Conservation (phyloP, 495 filamentous ascomycete genomes). For the Daldinia caldariorum region DNA sequence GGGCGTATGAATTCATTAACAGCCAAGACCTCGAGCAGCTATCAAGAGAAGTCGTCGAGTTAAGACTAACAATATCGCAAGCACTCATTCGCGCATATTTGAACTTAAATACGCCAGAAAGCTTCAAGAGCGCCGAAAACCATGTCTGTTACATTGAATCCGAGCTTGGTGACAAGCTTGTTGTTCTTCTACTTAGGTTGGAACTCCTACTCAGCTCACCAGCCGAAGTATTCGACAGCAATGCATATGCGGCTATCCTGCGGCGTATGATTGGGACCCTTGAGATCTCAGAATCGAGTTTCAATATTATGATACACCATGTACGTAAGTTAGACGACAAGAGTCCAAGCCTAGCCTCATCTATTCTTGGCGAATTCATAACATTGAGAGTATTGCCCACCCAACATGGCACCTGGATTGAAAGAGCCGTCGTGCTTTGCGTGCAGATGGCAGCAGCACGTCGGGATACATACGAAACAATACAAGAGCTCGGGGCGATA, state of each 20-base stretch:
- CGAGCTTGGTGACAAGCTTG: conserved; percentile 68
- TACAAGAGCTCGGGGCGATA: conserved; percentile 35
- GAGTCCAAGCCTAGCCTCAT: conserved; percentile 60
- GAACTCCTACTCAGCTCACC: conserved; percentile 65
- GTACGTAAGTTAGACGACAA: conserved; percentile 71
- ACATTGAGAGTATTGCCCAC: conserved; percentile 50
- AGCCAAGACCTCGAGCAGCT: conserved; percentile 64
- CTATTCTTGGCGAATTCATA: conserved; percentile 70
- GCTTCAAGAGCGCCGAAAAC: conserved; percentile 63
- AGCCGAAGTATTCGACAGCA: conserved; percentile 58
- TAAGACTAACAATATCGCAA: conserved; percentile 73
- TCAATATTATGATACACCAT: conserved; percentile 76
- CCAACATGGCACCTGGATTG: conserved; percentile 41
- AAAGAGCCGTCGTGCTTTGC: conserved; percentile 39
- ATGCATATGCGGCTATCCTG: conserved; percentile 62
- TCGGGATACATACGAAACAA: conserved; percentile 36
- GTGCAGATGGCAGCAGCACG: conserved; percentile 41
- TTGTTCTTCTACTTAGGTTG: conserved; percentile 74
- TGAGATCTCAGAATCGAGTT: conserved; percentile 67
- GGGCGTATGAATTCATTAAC: conserved; percentile 69
- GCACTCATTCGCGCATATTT: conserved; percentile 66
- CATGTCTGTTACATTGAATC: conserved; percentile 67
- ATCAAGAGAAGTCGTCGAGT: conserved; percentile 68
- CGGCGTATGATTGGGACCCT: conserved; percentile 65
- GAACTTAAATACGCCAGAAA: conserved; percentile 55